A percentile compares a stretch with the other conserved stretches of the same genome.
Conservation (phyloP, 2,329 filamentous ascomycete species). For the Aspergillus eucalypticola region DNA sequence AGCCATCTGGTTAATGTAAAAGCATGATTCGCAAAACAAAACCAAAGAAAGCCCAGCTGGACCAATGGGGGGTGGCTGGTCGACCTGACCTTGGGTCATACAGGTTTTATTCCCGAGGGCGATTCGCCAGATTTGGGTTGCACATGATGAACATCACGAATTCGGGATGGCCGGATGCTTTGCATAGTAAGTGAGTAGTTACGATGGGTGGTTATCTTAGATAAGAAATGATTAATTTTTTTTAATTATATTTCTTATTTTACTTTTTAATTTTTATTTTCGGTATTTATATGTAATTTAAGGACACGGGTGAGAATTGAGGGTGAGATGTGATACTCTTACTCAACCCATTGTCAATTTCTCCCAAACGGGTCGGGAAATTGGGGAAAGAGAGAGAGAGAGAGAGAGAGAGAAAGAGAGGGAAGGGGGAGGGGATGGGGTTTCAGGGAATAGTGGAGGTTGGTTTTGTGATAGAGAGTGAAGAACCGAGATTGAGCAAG, state of each 20-base stretch:
- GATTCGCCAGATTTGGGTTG: conserved; percentile 20
- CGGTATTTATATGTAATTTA: not conserved
- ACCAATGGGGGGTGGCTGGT: conserved; percentile 22
- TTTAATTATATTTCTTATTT: too few species aligned
- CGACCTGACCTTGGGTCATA: conserved; percentile 8
- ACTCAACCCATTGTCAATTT: too few species aligned
- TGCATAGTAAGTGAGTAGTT: conserved; percentile 3
- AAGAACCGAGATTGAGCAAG: not conserved
- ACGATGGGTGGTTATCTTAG: not conserved
- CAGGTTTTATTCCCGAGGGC: conserved; percentile 17
- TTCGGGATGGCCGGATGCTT: conserved; percentile 26
- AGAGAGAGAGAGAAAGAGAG: not conserved
- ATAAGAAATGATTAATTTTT: not conserved
- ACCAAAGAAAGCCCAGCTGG: conserved; percentile 4
- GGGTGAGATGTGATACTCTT: not conserved
- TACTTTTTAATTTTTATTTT: not conserved
- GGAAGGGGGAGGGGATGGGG: not conserved
- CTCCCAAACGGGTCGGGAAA: too few species aligned
- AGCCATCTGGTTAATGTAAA: conserved; percentile 1
- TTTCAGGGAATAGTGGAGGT: too few species aligned
- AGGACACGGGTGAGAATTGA: not conserved
- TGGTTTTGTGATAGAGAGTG: too few species aligned
- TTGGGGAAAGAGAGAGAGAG: not conserved
- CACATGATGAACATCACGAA: conserved; percentile 25
- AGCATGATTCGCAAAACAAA: conserved; percentile 16